Conservation (phyloP, 2,329 filamentous ascomycete genomes). For the Calonectria pseudoturangicola region DNA sequence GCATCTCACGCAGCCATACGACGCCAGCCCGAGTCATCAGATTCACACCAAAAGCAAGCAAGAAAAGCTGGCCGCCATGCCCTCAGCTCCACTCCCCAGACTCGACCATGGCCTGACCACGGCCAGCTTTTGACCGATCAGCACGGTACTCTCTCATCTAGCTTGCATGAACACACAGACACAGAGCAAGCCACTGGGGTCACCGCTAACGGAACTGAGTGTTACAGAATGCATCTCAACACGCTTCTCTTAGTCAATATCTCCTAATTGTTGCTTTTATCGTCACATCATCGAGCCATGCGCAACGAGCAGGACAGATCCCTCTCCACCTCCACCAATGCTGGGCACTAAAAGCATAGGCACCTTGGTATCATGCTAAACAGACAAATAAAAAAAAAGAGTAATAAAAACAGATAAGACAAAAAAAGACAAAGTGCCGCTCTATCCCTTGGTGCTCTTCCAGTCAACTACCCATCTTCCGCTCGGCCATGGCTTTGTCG, state of each 20-base stretch:
- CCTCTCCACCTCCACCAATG: slow-evolving; percentile 24
- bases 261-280: slow-evolving; percentile 26
- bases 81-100: neutral
- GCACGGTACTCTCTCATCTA: slow-evolving; percentile 23
- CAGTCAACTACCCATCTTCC: neutral
- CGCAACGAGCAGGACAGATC: slow-evolving; percentile 19
- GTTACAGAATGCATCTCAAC: slow-evolving; percentile 8
- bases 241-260: slow-evolving; percentile 20
- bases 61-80: neutral
- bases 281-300: slow-evolving; percentile 34
- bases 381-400: slow-evolving; percentile 15
- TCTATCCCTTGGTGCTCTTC: slow-evolving; percentile 8
- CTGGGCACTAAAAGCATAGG: slow-evolving; percentile 26
- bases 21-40: neutral
- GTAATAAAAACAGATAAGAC: slow-evolving; percentile 7
- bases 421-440: slow-evolving; percentile 23
- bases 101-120: slow-evolving; percentile 2
- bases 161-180: slow-evolving; percentile 36
- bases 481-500: slow-evolving; percentile 4
- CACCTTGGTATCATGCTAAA: slow-evolving; percentile 37
- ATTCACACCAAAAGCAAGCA: slow-evolving; percentile 2
- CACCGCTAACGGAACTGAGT: neutral
- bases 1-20: neutral
- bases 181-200: slow-evolving; percentile 23
- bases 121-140: slow-evolving; percentile 20